Evolutionary conservation across 306 rosid genomes (phyloP), one percentile per base, ranked within the genome.

Genomic region (Rosa lucieae): DNA sequence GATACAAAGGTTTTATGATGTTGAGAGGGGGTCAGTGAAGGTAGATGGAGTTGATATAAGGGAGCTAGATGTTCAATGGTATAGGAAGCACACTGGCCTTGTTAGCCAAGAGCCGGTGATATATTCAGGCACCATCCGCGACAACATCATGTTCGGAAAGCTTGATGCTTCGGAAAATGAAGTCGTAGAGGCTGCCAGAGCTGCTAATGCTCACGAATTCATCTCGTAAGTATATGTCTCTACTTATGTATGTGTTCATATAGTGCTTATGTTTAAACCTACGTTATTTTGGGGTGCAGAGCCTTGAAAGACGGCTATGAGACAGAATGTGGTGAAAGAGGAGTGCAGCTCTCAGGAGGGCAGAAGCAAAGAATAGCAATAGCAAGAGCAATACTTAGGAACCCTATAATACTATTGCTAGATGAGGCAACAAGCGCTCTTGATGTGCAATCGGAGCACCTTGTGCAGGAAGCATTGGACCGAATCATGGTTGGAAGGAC

Each of bases 21-120:
- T 86, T 42, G 91, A 77, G 44, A 85, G 85, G 68, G 99, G 99
- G 3, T 87, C 82, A 5, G 92, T 95, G 29, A 95, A 80, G 81
- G 90, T 93, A 68, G 97, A 95, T 73, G 90, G 91, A 1, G 76
- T 95, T 32, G 99, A 95, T 87, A 82, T 95, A 77, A 92, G 99
- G 68, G 93, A 90, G 51, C 55, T 92, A 48, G 90, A 95, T 66
- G 67, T 87, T 66, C 89, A 95, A 10, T 91, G 98, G 90, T 91
- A 86, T 32, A 90, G 99, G 81, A 91, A 82, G 67, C 91, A 95
- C 76, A 89, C 88, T 1, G 92, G 96, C 59, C 87, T 95, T 0
- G 99, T 95, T 42, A 95, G 99, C 88, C 99, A 95, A 89, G 99
- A 95, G 66, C 98, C 99, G 0, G 93, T 93, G 0, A 88, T 95